Base-by-base conservation (phyloP, 495 filamentous ascomycete genomes). In the Penicillium steckii region DNA sequence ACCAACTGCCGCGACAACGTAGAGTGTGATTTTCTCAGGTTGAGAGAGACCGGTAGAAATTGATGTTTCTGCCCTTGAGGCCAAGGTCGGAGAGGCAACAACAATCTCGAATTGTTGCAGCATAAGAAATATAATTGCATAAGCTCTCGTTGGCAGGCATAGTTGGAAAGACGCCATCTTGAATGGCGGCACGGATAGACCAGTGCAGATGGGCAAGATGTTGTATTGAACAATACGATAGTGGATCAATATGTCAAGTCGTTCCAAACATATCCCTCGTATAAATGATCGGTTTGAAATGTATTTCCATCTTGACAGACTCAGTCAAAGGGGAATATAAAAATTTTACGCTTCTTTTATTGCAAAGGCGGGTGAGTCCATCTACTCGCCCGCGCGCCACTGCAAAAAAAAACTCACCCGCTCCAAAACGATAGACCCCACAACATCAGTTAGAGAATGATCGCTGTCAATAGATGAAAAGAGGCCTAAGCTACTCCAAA, bases 11-110 rank as follows among this genome's bases (percentile, higher is more conserved):
- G 50, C 43, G 13, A 53, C 24, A 6, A 53, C 50, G 38, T 53
- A 53, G 3, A 53, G 24, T 5, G 50, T 53, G 8, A 53, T 38
- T 42, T 53, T 53, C 13, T 53, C 50, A 1, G 43, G n/a, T 13
- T 43, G 32, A 10, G 50, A 32, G 10, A 53, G 50, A 0, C 33
- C 38, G 7, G 8, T 9, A 22, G 38, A 41, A 5, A 19, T 24
- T 19, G 38, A 1, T 5, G 18, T 12, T 3, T 22, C 18, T 23
- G 38, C 10, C 23, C 38, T 41, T 8, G 38, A 13, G 3, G 1
- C 18, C 33, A 37, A 17, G 33, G 33, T 37, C 33, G 33, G 33
- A 13, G 18, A 18, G 15, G 33, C 33, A 37, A n/a, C 33, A 15
- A 17, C 33, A 13, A 19, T 17, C 15, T 37, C n/a, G 7, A 37